These are phyloP conservation scores for Chalciporus piperatus DNA, from an alignment of 768 basidiomycete species.

Conservation along the genomic window DNA sequence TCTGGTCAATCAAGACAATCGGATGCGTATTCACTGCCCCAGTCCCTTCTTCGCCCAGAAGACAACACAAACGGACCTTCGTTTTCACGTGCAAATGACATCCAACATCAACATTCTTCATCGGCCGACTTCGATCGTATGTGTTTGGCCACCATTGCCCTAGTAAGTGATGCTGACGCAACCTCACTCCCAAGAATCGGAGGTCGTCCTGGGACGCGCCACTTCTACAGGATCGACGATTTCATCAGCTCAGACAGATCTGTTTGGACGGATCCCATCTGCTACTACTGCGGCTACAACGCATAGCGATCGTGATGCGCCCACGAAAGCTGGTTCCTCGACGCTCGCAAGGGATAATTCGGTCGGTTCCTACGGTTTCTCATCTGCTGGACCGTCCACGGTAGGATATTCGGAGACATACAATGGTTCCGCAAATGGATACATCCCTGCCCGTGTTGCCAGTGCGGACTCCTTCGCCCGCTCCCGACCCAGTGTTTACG, in stretches of 20 bases:
- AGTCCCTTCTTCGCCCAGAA: constrained; percentile 14
- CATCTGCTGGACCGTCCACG: constrained; percentile 25
- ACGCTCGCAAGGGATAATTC: constrained; percentile 15
- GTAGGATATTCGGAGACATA: constrained; percentile 14
- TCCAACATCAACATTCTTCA: constrained; percentile 15
- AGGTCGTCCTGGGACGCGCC: constrained; percentile 24
- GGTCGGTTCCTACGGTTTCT: constrained; percentile 14
- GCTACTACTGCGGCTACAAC: constrained; percentile 25
- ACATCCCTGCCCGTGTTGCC: constrained; percentile 3
- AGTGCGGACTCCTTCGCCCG: constrained; percentile 30
- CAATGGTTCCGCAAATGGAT: constrained; percentile 19
- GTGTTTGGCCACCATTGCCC: constrained; percentile 6
- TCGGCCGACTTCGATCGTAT: constrained; percentile 25
- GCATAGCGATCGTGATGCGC: constrained; percentile 14
- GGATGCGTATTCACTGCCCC: constrained; percentile 15
- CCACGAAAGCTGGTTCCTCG: constrained; percentile 16
- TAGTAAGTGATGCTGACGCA: constrained; percentile 3
- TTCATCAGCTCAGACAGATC: constrained; percentile 25
- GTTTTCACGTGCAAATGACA: constrained; percentile 19
- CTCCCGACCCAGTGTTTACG: constrained; percentile 18
- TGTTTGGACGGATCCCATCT: constrained; percentile 26
- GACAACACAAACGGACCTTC: constrained; percentile 5
- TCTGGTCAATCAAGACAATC: constrained; percentile 18
- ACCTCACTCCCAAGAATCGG: constrained; percentile 11
- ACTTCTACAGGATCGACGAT: constrained; percentile 27